A percentile compares a stretch with the other conserved stretches of the same genome.
Evolutionary conservation across 257 asterid species (phyloP).

Genomic region (Anisodus tanguticus): DNA sequence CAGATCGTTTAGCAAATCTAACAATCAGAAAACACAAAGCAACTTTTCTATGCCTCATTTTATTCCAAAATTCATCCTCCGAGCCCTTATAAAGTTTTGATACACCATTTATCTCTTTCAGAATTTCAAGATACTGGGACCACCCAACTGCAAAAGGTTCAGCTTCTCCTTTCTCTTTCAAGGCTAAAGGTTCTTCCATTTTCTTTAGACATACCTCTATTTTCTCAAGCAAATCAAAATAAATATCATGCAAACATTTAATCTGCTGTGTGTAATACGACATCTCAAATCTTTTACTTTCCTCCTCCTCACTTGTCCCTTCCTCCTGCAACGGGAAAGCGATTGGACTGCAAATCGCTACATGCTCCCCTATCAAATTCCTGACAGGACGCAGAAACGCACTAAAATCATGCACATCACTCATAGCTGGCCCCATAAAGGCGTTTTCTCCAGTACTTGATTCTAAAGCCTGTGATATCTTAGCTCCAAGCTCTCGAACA

Average conservation of each 20-base stretch:
- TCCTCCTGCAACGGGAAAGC: slow-evolving; percentile 45
- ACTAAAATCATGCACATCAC: slow-evolving; percentile 63
- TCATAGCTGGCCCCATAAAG: slow-evolving; percentile 40
- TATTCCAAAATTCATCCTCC: slow-evolving; percentile 67
- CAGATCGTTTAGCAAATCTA: slow-evolving; percentile 68
- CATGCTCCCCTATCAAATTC: slow-evolving; percentile 42
- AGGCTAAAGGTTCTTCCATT: slow-evolving; percentile 53
- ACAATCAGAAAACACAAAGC: slow-evolving; percentile 67
- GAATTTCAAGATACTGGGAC: slow-evolving; percentile 63
- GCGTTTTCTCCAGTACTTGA: slow-evolving; percentile 39
- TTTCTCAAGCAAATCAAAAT: slow-evolving; percentile 55
- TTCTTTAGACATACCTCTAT: slow-evolving; percentile 57
- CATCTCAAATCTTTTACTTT: neutral
- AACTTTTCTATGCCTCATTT: slow-evolving; percentile 58
- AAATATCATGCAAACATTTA: slow-evolving; percentile 45
- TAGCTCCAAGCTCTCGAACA: slow-evolving; percentile 61
- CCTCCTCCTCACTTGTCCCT: slow-evolving; percentile 26
- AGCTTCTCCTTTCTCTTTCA: slow-evolving; percentile 41
- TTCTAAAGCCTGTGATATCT: slow-evolving; percentile 49
- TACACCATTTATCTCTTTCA: slow-evolving; percentile 68
- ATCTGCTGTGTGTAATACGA: slow-evolving; percentile 47
- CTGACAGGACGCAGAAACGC: slow-evolving; percentile 51
- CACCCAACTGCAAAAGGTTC: slow-evolving; percentile 50
- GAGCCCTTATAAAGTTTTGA: slow-evolving; percentile 62
- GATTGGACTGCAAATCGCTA: slow-evolving; percentile 40